Percentiles rank a stretch among this genome's conserved stretches.
Evolutionary conservation across 768 basidiomycete genomes (phyloP).

Genomic region (Panus rudis): DNA sequence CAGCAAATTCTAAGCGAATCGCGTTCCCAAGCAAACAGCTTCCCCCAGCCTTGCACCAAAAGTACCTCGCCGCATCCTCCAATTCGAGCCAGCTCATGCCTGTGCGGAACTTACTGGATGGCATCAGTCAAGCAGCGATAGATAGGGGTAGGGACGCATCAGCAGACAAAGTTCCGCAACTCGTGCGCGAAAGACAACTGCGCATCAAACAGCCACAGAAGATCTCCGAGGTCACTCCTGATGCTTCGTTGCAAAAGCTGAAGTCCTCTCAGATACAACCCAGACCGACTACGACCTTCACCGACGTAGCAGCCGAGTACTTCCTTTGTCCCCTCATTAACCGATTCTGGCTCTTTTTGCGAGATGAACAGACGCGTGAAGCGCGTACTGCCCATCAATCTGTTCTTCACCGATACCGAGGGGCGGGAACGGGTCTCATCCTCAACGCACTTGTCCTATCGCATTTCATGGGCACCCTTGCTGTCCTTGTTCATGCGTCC

Average conservation of each 20-base stretch:
- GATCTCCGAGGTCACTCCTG: constrained; percentile 36
- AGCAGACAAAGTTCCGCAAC: constrained; percentile 47
- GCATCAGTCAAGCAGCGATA: constrained; percentile 56
- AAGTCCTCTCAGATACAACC: constrained; percentile 13
- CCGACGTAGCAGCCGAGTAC: constrained; percentile 73
- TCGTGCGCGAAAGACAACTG: constrained; percentile 70
- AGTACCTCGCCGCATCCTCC: constrained; percentile 45
- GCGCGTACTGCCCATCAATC: constrained; percentile 55
- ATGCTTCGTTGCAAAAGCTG: constrained; percentile 7
- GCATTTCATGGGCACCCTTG: constrained; percentile 68
- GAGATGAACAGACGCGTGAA: constrained; percentile 76
- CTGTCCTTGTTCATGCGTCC: constrained; percentile 76
- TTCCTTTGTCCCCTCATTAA: constrained; percentile 89
- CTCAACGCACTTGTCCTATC: constrained; percentile 72
- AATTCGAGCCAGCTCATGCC: constrained; percentile 24
- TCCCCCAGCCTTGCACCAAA: constrained; percentile 62
- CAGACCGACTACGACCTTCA: constrained; percentile 37
- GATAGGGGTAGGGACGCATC: constrained; percentile 50
- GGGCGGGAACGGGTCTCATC: constrained; percentile 77
- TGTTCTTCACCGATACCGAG: constrained; percentile 51
- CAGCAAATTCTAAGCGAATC: constrained; percentile 26
- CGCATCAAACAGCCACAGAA: constrained; percentile 46
- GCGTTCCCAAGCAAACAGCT: constrained; percentile 80
- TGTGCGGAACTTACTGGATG: constrained; percentile 56
- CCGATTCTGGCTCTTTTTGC: constrained; percentile 91